Conservation (phyloP, 768 basidiomycete species). For the Pisolithus microcarpus region DNA sequence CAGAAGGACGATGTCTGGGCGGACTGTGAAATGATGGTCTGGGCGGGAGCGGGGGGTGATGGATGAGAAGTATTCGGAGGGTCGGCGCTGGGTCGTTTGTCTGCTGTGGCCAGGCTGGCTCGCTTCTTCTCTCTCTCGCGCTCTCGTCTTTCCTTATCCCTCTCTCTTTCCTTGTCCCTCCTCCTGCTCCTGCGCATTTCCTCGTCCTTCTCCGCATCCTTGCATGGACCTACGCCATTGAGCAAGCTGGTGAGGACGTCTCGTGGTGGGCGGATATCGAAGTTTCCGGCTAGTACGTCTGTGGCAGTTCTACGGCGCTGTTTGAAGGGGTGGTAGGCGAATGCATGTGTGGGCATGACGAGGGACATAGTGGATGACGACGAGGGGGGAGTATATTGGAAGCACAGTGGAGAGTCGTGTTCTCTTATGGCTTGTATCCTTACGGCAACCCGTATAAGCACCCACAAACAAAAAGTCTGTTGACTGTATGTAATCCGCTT, state of each 20-base stretch:
- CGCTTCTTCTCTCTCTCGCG: constrained; percentile 45
- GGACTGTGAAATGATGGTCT: constrained; percentile 24
- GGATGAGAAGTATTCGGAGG: constrained; percentile 12
- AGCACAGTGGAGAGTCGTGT: constrained; percentile 27
- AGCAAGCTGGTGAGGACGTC: constrained; percentile 75
- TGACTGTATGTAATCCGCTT: constrained; percentile 16
- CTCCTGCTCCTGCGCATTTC: constrained; percentile 48
- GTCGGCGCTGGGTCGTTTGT: constrained; percentile 24
- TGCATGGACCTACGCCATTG: constrained; percentile 66
- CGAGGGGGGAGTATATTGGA: constrained; percentile 9
- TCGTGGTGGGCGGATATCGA: constrained; percentile 58
- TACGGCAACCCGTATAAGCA: constrained; percentile 33
- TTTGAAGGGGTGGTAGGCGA: constrained; percentile 22
- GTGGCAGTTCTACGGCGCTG: constrained; percentile 60
- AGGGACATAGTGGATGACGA: constrained; percentile 16
- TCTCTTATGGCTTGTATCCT: constrained; percentile 30
- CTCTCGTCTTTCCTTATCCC: constrained; percentile 36
- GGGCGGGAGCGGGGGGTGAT: constrained; percentile 11
- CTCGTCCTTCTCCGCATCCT: constrained; percentile 55
- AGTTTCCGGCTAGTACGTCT: constrained; percentile 65
- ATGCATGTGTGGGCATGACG: constrained; percentile 10
- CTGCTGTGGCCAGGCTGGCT: constrained; percentile 30
- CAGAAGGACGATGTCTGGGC: constrained; percentile 50
- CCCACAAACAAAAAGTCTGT: constrained; percentile 27
- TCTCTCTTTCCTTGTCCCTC: constrained; percentile 40